A percentile compares a stretch with the other conserved stretches of the same genome.
Conservation (phyloP, 2,329 filamentous ascomycete genomes). For the Acrodontium crateriforme region DNA sequence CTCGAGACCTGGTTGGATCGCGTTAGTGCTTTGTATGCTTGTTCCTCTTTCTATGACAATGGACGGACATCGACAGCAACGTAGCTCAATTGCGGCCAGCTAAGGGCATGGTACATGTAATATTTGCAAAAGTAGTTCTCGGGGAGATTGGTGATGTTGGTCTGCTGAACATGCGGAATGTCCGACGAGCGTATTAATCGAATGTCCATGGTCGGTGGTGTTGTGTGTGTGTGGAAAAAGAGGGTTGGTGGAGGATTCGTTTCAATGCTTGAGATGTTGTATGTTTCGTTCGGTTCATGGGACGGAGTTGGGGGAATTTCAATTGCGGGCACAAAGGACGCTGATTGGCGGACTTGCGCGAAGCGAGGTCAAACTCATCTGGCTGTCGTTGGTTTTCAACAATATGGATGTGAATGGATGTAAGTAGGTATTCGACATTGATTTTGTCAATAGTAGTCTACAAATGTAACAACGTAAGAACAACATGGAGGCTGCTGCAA, state of each 20-base stretch:
- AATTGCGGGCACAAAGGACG: too few species aligned
- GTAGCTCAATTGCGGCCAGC: slow-evolving; percentile 94
- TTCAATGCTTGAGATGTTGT: neutral
- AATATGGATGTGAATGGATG: too few species aligned
- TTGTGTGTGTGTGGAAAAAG: neutral
- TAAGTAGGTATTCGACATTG: too few species aligned
- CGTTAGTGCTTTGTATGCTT: neutral
- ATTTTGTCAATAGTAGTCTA: too few species aligned
- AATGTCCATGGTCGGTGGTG: slow-evolving; percentile 58
- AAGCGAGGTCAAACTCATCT: too few species aligned
- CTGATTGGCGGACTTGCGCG: too few species aligned
- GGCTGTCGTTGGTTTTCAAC: too few species aligned
- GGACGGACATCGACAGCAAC: slow-evolving; percentile 67
- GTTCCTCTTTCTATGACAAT: neutral
- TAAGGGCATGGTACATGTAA: slow-evolving; percentile 97
- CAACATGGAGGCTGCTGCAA: too few species aligned
- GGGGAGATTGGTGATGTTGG: slow-evolving; percentile 96
- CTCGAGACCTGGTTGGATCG: slow-evolving; percentile 45
- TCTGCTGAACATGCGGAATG: slow-evolving; percentile 87
- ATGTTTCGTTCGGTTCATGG: too few species aligned
- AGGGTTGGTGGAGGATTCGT: neutral
- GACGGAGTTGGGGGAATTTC: too few species aligned
- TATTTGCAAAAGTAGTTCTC: slow-evolving; percentile 99
- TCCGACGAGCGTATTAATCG: slow-evolving; percentile 70
- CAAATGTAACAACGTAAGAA: too few species aligned